Evolutionary conservation across 805 yeast species (phyloP), one percentile per base, ranked within the genome.

Genomic region (Myxozyma vanderwaltii): DNA sequence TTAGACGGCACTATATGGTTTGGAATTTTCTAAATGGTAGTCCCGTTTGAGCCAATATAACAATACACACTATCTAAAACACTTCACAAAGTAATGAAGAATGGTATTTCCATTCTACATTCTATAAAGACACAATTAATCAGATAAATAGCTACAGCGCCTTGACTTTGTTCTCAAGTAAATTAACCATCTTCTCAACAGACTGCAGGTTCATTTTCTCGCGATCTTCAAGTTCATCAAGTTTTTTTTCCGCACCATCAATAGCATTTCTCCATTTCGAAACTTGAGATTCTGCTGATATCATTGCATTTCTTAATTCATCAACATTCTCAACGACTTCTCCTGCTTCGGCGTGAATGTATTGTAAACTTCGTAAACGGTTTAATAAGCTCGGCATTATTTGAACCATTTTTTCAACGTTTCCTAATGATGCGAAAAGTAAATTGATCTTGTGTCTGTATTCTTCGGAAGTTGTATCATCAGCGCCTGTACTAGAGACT

Each of bases 301-400:
- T 21, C 35, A 62, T 4, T 23, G 29, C 35, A 26, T 40, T 47
- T 24, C 49, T 12, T 19, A 62, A 24, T 21, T 60, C 54, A 19
- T 26, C 38, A 4, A 56, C 8, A 19, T 44, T 59, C 24, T 43
- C 50, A 17, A 58, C 61, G 13, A 44, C 26, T 10, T 43, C 36
- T 3, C 54, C 63, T 3, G 64, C 61, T 17, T 62, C 65, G 19
- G 61, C 50, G 23, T 62, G 65, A 5, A 62, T n/a, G 24, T 47
- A 43, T 19, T 44, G 61, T 43, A 62, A 31, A 13, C 52, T 52
- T 19, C 48, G 29, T 27, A 62, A 46, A 19, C 65, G 58, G 23
- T 55, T 58, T 24, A 62, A 21, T 13, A 62, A 35, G 7, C 40
- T 26, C 19, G 65, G 65, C 6, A 55, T 54, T 4, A 55, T 38